Base-by-base conservation (phyloP, 1,284 basidiomycete species). In the Austroboletus novae-zelandiae region DNA sequence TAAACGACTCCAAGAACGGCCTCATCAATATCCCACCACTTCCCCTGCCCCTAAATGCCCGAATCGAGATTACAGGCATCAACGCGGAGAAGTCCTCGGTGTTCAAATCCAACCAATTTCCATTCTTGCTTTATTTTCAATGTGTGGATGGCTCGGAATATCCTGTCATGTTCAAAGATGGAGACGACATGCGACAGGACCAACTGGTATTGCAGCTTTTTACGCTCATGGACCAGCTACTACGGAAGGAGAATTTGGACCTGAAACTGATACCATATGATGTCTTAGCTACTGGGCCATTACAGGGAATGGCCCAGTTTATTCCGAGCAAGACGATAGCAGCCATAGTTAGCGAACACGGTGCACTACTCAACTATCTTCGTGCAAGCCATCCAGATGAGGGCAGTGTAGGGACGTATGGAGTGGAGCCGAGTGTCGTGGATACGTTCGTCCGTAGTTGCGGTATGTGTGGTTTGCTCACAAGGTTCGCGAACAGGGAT, bases 371-470 rank as follows among this genome's bases (percentile, higher is more conserved):
- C 48, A 94, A 92, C 60, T 99, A 96, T 65, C 63, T 99, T 57
- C 78, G 92, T 40, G 82, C 84, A 47, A 79, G 91, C 61, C 81
- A 95, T 70, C 91, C 95, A 0, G 93, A 97, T 66, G 92, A 94
- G 57, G 91, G 89, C 2, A 95, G 91, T 57, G 82, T 95, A 10
- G 92, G 93, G 0, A 94, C 94, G 6, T 94, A 89, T 62, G 93
- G 94, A 0, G 92, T 99, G 20, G 91, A 94, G 61, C 89, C 93
- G 0, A 79, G 79, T 9, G 94, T 99, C 3, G 86, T 99, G 60
- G 97, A 99, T 62, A 98, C 94, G 0, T 99, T 98, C 70, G 87
- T 99, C 37, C 78, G 94, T 47, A 98, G 95, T 66, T 99, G 97
- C 65, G 96, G 95, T 97, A 62, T 60, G 93, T 77, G 92, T 77